These are phyloP conservation scores for Phytophthora ramorum DNA, from an alignment of 352 stramenopile genomes.

Conservation along the genomic window DNA sequence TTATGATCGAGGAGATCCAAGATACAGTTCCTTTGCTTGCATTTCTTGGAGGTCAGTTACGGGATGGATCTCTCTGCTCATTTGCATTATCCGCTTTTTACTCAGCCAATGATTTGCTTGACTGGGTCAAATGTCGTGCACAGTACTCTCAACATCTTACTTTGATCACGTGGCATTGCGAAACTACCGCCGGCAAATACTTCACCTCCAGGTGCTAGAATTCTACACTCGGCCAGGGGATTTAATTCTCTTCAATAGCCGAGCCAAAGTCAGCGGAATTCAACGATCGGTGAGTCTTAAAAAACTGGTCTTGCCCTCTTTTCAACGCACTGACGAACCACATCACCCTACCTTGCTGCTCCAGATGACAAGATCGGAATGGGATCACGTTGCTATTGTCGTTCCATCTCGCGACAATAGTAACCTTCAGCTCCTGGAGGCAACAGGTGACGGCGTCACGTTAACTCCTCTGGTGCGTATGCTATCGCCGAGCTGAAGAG, in stretches of 20 bases:
- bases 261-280: slow-evolving; percentile 48
- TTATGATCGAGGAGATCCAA: slow-evolving; percentile 49
- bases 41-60: slow-evolving; percentile 60
- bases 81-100: neutral
- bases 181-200: slow-evolving; percentile 46
- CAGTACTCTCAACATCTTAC: slow-evolving; percentile 43
- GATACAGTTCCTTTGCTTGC: slow-evolving; percentile 54
- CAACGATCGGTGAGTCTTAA: slow-evolving; percentile 53
- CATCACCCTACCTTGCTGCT: neutral
- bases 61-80: neutral
- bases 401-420: slow-evolving; percentile 33
- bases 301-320: neutral
- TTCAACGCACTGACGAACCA: neutral
- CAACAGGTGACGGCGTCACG: slow-evolving; percentile 70
- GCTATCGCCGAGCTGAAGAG: neutral
- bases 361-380: slow-evolving; percentile 66
- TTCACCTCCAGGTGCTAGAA: slow-evolving; percentile 67
- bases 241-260: slow-evolving; percentile 66
- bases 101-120: neutral
- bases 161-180: slow-evolving; percentile 40
- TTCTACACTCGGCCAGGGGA: slow-evolving; percentile 61
- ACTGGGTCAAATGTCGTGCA: neutral
- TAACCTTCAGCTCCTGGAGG: slow-evolving; percentile 57
- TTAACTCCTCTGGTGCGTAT: slow-evolving; percentile 50
- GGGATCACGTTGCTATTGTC: slow-evolving; percentile 70